Base-by-base conservation (phyloP, 2,329 filamentous ascomycete species). In the Triangularia setosa region DNA sequence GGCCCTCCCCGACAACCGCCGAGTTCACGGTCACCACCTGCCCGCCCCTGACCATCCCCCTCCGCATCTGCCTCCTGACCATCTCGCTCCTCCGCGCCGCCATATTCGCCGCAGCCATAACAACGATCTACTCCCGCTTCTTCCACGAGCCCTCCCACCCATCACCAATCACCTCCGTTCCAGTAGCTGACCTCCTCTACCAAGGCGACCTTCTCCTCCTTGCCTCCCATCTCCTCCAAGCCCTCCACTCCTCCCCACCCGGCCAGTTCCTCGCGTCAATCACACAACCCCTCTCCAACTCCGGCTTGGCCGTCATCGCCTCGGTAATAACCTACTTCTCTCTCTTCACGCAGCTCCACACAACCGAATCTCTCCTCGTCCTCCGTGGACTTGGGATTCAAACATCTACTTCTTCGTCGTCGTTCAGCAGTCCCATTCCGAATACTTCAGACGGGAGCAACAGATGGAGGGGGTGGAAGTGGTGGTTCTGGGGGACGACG, bases 301-400 rank as follows among this genome's bases (percentile, higher is more conserved):
- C 77, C 40, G 61, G 80, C 3, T 76, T 82, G 4, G 63, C 81
- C 0, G 77, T 80, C 0, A 67, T 72, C 1, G 76, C 77, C 8
- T 57, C 74, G 1, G 69, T 66, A 0, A 72, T 78, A 1, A 72
- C 84, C 8, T 85, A 81, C 73, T 65, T 78, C 2, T 75, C 83
- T 4, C 75, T 82, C 14, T 75, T 28, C 25, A 33, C 76, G 7
- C 80, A 81, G 48, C 75, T 82, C 16, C 81, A 84, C 73, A 77
- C 79, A 78, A 87, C 92, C 74, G 95, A 99, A 81, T 93, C 91
- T 6, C 83, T 99, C 6, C 86, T 97, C 2, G 91, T 97, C 4
- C 87, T 99, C 69, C 87, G 92, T 23, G 92, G 93, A 0, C 83
- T 99, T 14, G 95, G 95, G 7, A 89, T 99, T 60, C 95, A 99